Evolutionary conservation across 805 yeast genomes (phyloP).

Genomic region (Metschnikowia lunata): DNA sequence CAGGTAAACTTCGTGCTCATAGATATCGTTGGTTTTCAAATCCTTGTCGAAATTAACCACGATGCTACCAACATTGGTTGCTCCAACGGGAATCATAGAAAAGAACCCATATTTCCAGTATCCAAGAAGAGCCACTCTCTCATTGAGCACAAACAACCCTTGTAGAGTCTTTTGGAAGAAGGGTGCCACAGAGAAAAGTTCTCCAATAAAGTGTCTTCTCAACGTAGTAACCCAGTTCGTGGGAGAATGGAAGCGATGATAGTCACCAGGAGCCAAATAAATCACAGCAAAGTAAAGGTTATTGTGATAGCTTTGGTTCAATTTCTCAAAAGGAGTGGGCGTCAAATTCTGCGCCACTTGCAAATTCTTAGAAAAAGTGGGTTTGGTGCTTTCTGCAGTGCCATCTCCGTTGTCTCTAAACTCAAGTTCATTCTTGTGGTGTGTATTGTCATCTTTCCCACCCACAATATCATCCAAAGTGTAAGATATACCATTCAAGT

Average conservation of each 20-base stretch:
- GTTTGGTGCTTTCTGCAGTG: constrained; percentile 32
- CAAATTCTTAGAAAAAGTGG: constrained; percentile 32
- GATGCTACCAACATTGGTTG: constrained; percentile 96
- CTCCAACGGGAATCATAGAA: constrained; percentile 99
- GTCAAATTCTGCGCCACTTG: constrained; percentile 40
- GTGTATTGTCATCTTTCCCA: constrained; percentile 39
- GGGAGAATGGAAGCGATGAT: constrained; percentile 96
- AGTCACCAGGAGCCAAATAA: constrained; percentile 96
- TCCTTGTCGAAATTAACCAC: constrained; percentile 88
- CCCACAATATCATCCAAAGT: constrained; percentile 67
- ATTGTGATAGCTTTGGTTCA: constrained; percentile 38
- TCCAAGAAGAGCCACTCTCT: constrained; percentile 91
- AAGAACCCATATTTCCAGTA: constrained; percentile 97
- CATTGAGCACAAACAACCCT: constrained; percentile 86
- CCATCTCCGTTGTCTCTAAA: constrained; percentile 70
- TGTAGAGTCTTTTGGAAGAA: constrained; percentile 85
- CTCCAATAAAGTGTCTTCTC: constrained; percentile 95
- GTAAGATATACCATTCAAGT: constrained; percentile 67
- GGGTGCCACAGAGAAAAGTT: constrained; percentile 93
- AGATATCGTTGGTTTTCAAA: constrained; percentile 74
- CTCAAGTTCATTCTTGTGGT: constrained; percentile 44
- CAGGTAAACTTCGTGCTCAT: constrained; percentile 45
- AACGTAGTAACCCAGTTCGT: constrained; percentile 91
- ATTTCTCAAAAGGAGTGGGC: constrained; percentile 29
- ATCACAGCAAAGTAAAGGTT: constrained; percentile 84